phyloP scores from a whole-genome alignment of 805 yeast species.

The Candida berthetii region DNA sequence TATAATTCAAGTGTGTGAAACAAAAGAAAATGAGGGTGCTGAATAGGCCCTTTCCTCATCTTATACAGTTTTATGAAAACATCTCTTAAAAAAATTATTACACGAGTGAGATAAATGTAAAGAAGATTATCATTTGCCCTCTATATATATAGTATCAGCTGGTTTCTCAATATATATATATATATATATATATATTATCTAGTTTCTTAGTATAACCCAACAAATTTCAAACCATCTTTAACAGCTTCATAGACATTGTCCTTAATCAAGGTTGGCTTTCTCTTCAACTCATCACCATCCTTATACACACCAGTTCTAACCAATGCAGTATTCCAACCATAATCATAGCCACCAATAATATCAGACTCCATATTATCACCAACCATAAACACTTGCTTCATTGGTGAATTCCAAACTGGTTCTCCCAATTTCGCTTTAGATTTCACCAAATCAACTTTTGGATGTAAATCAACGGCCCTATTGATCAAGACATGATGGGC shows the following conservation, averaged over 20 bases:
- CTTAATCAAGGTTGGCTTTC: constrained; percentile 42
- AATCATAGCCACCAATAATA: constrained; percentile 79
- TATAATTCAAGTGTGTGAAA: no score
- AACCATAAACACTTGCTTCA: constrained; percentile 78
- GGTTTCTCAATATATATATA: background rate
- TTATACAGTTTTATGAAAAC: no score
- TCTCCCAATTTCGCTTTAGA: constrained; percentile 13
- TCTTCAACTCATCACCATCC: constrained; percentile 40
- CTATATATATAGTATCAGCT: no score
- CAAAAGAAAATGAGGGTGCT: no score
- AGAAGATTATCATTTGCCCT: no score
- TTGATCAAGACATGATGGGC: constrained; percentile 64
- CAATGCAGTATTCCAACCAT: constrained; percentile 86
- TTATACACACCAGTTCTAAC: constrained; percentile 85
- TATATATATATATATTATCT: no score
- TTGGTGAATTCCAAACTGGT: constrained; percentile 26
- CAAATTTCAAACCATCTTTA: constrained; percentile 10
- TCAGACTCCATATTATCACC: constrained; percentile 97
- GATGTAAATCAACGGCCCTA: constrained; percentile 23
- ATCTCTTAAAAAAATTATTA: no score
- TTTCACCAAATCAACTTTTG: background rate
- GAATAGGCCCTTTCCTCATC: no score
- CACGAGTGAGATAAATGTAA: no score
- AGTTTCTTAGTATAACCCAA: constrained; percentile 15
- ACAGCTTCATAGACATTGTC: constrained; percentile 51